Base-by-base conservation (phyloP, 768 basidiomycete species). In the Lentinula detonsa region DNA sequence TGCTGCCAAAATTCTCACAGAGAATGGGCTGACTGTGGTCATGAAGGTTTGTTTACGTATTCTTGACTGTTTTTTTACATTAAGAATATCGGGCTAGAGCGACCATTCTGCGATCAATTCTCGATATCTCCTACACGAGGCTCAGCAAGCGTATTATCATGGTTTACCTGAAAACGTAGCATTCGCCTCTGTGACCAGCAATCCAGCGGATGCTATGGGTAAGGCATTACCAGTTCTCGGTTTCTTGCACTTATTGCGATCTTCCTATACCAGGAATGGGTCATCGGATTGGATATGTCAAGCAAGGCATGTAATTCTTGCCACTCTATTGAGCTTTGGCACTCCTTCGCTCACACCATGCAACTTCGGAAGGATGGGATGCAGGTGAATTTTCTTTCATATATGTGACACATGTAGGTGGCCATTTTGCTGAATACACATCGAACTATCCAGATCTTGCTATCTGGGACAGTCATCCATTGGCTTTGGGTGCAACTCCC, bases 81-180 rank as follows among this genome's bases (percentile, higher is more conserved):
- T 50, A 52, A 10, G 39, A 50, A 40, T 11, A 13, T 31, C 51
- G 37, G 57, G 7, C 61, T 23, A 90, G 88, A 87, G 86, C 55
- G 86, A 88, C 65, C 87, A 89, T 65, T 82, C 86, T 1, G 78
- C 73, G 2, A 66, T 85, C 51, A 82, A 93, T 61, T 87, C 87
- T 5, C 84, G 93, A 4, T 87, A 88, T 72, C 78, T 96, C 9
- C 68, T 93, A 21, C 90, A 85, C 65, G 93, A 95, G 71, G 92
- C 93, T 4, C 90, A 92, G 66, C 90, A 91, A 71, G 90, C 88
- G 0, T 84, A 88, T 68, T 88, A 86, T 69, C 92, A 89, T 66
- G 91, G 92, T 10, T 78, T 95, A 5, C 84, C 88, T 35, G 77
- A 78, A 6, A 84, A 86, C 56, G 74, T 85, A 8, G 89, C 93